Percentiles rank a stretch among this genome's conserved stretches.
These are phyloP conservation scores for Euphorbia schlechtendalii DNA, from an alignment of 441 rosid genomes.

Conservation along the genomic window DNA sequence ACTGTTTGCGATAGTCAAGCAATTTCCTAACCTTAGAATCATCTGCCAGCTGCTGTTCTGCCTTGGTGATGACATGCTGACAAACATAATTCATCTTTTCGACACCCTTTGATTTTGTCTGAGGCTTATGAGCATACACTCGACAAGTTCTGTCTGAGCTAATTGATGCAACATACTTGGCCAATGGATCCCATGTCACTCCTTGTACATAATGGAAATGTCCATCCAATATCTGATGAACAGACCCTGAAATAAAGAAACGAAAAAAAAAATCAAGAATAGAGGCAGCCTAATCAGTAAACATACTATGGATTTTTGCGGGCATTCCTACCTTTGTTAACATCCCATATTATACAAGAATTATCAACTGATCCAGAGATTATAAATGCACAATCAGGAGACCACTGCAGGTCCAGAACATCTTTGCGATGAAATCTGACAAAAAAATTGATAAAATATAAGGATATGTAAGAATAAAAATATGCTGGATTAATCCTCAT, in stretches of 20 bases:
- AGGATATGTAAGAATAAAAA: background rate
- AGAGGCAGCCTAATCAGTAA: conserved; percentile 3
- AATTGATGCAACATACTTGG: conserved; percentile 71
- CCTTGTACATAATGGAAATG: conserved; percentile 98
- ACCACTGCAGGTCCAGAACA: conserved; percentile 90
- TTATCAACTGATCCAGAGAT: conserved; percentile 95
- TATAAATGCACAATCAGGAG: conserved; percentile 62
- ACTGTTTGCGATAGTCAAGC: conserved; percentile 11
- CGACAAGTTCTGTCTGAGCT: conserved; percentile 96
- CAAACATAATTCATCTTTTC: conserved; percentile 65
- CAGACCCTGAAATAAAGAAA: conserved; percentile 53
- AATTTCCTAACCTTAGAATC: conserved; percentile 52
- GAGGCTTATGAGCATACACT: conserved; percentile 66
- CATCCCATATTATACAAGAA: conserved; percentile 94
- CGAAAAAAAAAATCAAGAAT: conserved; percentile 11
- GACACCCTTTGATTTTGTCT: conserved; percentile 50
- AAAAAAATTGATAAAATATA: background rate
- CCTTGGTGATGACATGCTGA: conserved; percentile 69
- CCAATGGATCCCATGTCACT: conserved; percentile 92
- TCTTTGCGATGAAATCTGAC: conserved; percentile 89
- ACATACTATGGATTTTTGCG: background rate
- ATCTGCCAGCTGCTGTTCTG: conserved; percentile 50
- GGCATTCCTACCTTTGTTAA: conserved; percentile 60
- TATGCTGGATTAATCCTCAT: background rate
- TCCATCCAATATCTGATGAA: conserved; percentile 74